phyloP scores from a whole-genome alignment of 164 flowering plant genomes.

The Magnolia sinica region DNA sequence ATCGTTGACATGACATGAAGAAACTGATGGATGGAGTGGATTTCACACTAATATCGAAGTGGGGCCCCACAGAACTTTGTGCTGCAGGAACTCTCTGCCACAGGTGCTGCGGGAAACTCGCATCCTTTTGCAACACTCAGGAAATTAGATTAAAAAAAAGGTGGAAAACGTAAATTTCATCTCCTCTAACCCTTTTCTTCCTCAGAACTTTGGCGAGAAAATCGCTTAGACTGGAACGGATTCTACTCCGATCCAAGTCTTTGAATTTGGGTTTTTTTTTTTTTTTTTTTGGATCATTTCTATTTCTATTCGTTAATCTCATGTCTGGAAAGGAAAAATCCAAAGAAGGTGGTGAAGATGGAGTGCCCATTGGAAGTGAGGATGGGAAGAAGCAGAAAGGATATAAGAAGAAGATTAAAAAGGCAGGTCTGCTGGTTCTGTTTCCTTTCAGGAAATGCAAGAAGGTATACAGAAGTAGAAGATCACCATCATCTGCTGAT shows the following conservation, averaged over 20 bases:
- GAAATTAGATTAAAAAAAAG: too few relatives aligned
- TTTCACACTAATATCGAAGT: too few relatives aligned
- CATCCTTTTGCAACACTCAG: too few relatives aligned
- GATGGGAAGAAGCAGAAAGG: constrained; percentile 12
- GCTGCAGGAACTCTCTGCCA: too few relatives aligned
- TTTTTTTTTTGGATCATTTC: neutral
- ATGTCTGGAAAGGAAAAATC: constrained; percentile 18
- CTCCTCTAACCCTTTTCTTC: neutral
- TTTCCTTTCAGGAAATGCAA: constrained; percentile 19
- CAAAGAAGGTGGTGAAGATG: constrained; percentile 7
- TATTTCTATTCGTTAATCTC: neutral
- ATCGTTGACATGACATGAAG: too few relatives aligned
- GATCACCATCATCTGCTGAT: neutral
- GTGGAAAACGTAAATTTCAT: too few relatives aligned
- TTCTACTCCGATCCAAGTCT: neutral
- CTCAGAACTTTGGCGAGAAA: neutral
- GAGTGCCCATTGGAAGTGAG: neutral
- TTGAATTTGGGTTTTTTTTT: neutral
- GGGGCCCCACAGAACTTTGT: too few relatives aligned
- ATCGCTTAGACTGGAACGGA: neutral
- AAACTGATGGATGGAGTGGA: too few relatives aligned
- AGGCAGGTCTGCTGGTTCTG: constrained; percentile 17
- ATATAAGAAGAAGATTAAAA: constrained; percentile 12
- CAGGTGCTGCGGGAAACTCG: too few relatives aligned
- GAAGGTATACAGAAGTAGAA: constrained; percentile 8